Evolutionary conservation across 1,284 basidiomycete genomes (phyloP).

Genomic region (Meripilus lineatus): DNA sequence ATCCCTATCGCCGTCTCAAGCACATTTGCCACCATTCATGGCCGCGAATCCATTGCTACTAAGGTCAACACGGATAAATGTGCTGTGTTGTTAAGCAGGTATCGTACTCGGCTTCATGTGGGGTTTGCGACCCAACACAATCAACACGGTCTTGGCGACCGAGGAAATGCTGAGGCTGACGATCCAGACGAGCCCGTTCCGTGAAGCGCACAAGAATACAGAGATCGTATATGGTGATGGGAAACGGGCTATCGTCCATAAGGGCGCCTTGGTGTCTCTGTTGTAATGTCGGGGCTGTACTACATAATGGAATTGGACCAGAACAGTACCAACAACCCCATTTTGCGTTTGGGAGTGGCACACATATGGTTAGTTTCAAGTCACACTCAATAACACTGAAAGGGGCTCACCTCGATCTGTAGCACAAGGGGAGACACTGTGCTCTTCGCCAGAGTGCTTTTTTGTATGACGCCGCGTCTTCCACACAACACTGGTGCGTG

Average conservation of each 20-base stretch:
- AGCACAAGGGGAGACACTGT: constrained; percentile 1
- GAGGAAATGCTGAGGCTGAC: neutral
- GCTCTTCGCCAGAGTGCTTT: neutral
- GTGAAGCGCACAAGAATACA: neutral
- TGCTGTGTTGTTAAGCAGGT: too few species aligned
- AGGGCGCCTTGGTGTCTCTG: neutral
- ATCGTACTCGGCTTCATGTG: neutral
- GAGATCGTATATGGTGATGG: neutral
- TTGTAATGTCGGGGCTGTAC: neutral
- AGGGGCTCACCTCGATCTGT: neutral
- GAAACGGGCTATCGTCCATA: neutral
- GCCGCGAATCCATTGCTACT: too few species aligned
- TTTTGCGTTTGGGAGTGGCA: neutral
- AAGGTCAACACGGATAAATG: too few species aligned
- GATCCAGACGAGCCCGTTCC: neutral
- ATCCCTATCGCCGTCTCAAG: too few species aligned
- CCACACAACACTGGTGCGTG: too few species aligned
- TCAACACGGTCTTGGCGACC: neutral
- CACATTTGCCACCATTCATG: too few species aligned
- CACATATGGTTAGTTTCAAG: neutral
- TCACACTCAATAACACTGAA: too few species aligned
- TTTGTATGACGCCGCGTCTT: too few species aligned
- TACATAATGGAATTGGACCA: neutral
- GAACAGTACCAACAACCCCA: neutral
- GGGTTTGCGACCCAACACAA: neutral